A percentile compares a stretch with the other conserved stretches of the same genome.
These are phyloP conservation scores for Daedaleopsis nitida DNA, from an alignment of 768 basidiomycete species.

Conservation along the genomic window DNA sequence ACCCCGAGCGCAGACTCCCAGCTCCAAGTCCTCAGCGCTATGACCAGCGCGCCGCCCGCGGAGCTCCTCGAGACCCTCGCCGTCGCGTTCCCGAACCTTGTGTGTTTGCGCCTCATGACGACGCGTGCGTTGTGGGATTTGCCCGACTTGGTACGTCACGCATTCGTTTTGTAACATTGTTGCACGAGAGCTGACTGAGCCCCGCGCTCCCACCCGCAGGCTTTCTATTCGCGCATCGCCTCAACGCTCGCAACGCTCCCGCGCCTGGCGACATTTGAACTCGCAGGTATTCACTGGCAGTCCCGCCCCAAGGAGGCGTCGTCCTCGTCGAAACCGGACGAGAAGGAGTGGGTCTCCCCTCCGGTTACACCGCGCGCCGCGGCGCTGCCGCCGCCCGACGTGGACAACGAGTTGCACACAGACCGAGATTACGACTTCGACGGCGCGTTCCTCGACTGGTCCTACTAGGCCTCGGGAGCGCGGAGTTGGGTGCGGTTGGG, in stretches of 20 bases:
- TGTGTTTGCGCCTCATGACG: conserved; percentile 66
- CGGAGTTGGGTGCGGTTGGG: background rate
- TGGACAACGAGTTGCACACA: conserved; percentile 16
- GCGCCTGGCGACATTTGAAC: conserved; percentile 67
- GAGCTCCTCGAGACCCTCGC: conserved; percentile 60
- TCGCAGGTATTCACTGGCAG: conserved; percentile 77
- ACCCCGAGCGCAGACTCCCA: conserved; percentile 21
- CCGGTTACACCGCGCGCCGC: conserved; percentile 29
- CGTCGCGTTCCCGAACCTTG: conserved; percentile 57
- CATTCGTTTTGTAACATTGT: background rate
- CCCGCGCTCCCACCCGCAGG: conserved; percentile 36
- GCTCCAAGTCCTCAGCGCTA: conserved; percentile 58
- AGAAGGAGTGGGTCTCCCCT: conserved; percentile 33
- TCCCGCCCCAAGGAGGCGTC: conserved; percentile 42
- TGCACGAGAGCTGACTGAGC: conserved; percentile 6
- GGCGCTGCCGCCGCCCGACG: conserved; percentile 21
- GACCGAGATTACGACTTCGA: conserved; percentile 30
- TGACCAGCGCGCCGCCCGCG: conserved; percentile 58
- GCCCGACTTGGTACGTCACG: conserved; percentile 34
- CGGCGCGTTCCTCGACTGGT: conserved; percentile 33
- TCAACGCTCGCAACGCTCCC: conserved; percentile 57
- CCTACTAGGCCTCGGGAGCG: conserved; percentile 20
- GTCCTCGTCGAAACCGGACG: background rate
- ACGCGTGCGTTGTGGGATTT: conserved; percentile 34
- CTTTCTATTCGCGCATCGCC: conserved; percentile 65